These are phyloP conservation scores for Penicillium capsulatum DNA, from an alignment of 2,329 filamentous ascomycete genomes.

Conservation along the genomic window DNA sequence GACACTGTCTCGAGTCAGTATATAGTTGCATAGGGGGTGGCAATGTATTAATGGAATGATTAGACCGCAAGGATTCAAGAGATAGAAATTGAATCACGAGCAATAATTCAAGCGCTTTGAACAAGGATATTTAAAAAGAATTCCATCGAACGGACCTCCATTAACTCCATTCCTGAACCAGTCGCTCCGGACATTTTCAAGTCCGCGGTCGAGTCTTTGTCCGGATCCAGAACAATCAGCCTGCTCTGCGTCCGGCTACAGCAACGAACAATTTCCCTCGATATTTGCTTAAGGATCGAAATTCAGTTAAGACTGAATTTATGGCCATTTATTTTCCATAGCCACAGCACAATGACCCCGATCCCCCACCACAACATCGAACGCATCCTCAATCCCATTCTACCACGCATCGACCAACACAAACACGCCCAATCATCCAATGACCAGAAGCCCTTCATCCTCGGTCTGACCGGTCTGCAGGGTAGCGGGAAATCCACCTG, in stretches of 20 bases:
- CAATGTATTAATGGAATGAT: no score
- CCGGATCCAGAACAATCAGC: conserved; percentile 9
- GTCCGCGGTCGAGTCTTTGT: conserved; percentile 1
- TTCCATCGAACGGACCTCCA: no score
- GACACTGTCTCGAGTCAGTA: no score
- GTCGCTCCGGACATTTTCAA: conserved; percentile 10
- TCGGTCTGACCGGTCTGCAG: conserved; percentile 16
- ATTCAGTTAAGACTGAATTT: neutral
- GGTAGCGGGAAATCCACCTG: conserved; percentile 19
- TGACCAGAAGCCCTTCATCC: conserved; percentile 10
- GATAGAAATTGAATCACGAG: no score
- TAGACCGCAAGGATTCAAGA: no score
- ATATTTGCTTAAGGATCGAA: neutral
- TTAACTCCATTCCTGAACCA: no score
- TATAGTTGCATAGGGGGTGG: no score
- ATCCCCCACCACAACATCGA: conserved; percentile 7
- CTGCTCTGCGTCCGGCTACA: neutral
- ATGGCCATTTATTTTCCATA: neutral
- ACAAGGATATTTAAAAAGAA: no score
- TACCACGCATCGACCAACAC: conserved; percentile 8
- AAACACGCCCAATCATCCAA: neutral
- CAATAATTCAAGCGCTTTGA: no score
- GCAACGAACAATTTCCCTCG: neutral
- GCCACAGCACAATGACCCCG: no score
- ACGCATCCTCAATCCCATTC: conserved; percentile 1